Evolutionary conservation across 306 rosid genomes (phyloP), one percentile per base, ranked within the genome.

Genomic region (Lathyrus aphaca): DNA sequence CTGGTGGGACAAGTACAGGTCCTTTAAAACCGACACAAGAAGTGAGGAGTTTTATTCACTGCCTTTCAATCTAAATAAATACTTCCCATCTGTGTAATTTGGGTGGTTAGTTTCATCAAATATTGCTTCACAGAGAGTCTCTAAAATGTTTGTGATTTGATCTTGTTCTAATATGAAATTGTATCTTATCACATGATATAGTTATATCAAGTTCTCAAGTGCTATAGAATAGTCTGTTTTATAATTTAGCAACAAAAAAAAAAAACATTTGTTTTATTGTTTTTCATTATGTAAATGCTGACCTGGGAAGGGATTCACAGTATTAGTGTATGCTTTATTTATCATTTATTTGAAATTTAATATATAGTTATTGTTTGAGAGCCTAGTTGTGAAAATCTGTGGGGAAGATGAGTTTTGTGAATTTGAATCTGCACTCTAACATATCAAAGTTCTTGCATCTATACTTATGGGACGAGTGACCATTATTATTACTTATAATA

Each of bases 1-100:
- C 64, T 95, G 97, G 96, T 95, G 99, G 99, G 96, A 91, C 79
- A 95, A 91, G 83, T 95, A 81, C 83, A 43, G 74, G 59, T 86
- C 96, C 49, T 95, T 80, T 79, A 89, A 86, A 80, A 83, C 90
- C 3, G 99, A 95, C 25, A 35, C 86, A 8, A 87, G 99, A 73
- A 91, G 95, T 9, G 97, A 91, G 67, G 99, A 95, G 77, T 95
- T 95, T 77, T 95, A 91, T 82, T 87, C 97, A 23, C 78, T 91
- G 49, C 99, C 99, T 37, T 91, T 89, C 89, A 95, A 91, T 50
- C 92, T 91, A 10, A 91, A 95, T 87, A 95, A 95, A 72, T 91
- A 91, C 71, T 95, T 95, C 80, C 99, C 99, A 48, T 91, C 99
- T 54, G 96, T 95, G 85, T 90, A 83, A 90, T 54, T 73, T 43